phyloP scores from a whole-genome alignment of 768 basidiomycete genomes.

The Galerina sulciceps region DNA sequence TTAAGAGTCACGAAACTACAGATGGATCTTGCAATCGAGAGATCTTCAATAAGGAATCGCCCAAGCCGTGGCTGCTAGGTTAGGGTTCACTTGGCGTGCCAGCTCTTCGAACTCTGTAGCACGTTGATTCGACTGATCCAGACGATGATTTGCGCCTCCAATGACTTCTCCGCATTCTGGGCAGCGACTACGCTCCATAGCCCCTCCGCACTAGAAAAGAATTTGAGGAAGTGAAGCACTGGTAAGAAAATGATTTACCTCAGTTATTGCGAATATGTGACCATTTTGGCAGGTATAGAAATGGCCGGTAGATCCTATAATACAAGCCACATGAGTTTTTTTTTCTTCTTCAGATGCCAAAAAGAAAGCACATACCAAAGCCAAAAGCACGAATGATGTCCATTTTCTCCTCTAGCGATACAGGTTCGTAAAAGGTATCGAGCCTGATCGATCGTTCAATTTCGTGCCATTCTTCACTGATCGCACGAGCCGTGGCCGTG shows the following conservation, averaged over 20 bases:
- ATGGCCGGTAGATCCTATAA: conserved; percentile 41
- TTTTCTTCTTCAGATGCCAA: background rate
- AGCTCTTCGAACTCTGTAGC: conserved; percentile 52
- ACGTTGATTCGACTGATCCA: conserved; percentile 47
- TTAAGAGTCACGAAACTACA: too few species aligned
- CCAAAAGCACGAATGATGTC: conserved; percentile 52
- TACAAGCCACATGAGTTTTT: background rate
- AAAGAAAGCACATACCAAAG: conserved; percentile 39
- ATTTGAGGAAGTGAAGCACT: background rate
- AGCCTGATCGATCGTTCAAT: conserved; percentile 41
- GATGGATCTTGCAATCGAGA: too few species aligned
- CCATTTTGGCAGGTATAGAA: conserved; percentile 62
- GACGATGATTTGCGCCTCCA: conserved; percentile 49
- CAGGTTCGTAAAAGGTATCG: conserved; percentile 52
- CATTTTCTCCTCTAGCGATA: conserved; percentile 58
- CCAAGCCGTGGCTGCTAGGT: background rate
- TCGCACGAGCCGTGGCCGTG: conserved; percentile 31
- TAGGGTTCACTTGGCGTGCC: conserved; percentile 23
- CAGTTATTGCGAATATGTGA: conserved; percentile 61
- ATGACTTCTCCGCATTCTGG: conserved; percentile 62
- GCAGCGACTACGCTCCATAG: conserved; percentile 48
- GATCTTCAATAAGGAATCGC: conserved; percentile 2
- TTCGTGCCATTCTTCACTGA: conserved; percentile 51
- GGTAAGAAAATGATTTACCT: conserved; percentile 39
- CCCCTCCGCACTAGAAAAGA: conserved; percentile 57